phyloP scores from a whole-genome alignment of 495 filamentous ascomycete genomes.

The Hypoxylon lienhwacheense region DNA sequence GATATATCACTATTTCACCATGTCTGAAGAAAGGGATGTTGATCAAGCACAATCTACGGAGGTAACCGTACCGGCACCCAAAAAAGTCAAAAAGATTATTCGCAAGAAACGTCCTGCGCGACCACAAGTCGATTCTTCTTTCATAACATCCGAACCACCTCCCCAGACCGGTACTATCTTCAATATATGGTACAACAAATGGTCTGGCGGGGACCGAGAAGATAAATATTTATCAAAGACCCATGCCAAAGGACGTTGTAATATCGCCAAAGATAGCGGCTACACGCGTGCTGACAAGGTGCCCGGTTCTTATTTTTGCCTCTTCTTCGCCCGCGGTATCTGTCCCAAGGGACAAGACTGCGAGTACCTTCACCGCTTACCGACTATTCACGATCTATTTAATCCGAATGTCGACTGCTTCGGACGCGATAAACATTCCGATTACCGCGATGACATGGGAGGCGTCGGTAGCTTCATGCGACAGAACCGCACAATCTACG shows the following conservation, averaged over 20 bases:
- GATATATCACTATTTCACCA: constrained; percentile 18
- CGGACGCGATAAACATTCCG: constrained; percentile 80
- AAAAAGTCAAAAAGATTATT: constrained; percentile 67
- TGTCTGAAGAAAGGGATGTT: constrained; percentile 40
- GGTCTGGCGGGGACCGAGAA: constrained; percentile 90
- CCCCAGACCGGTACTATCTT: constrained; percentile 91
- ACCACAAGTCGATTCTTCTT: constrained; percentile 77
- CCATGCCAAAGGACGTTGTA: constrained; percentile 73
- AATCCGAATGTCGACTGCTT: constrained; percentile 93
- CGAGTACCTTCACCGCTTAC: constrained; percentile 90
- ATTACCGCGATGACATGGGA: constrained; percentile 96
- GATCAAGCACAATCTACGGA: constrained; percentile 43
- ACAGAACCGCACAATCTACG: constrained; percentile 89
- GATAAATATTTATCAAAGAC: constrained; percentile 81
- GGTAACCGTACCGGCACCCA: constrained; percentile 50
- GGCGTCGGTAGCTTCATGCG: constrained; percentile 89
- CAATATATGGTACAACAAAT: constrained; percentile 97
- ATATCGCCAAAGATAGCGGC: constrained; percentile 76
- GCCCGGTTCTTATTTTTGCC: constrained; percentile 81
- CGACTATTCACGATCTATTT: constrained; percentile 78
- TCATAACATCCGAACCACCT: constrained; percentile 75
- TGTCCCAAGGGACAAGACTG: constrained; percentile 89
- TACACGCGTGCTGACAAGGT: constrained; percentile 84
- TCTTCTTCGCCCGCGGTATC: constrained; percentile 82
- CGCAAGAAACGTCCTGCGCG: constrained; percentile 69